phyloP scores from a whole-genome alignment of 352 stramenopile genomes.

The Phytophthora sansomeana region DNA sequence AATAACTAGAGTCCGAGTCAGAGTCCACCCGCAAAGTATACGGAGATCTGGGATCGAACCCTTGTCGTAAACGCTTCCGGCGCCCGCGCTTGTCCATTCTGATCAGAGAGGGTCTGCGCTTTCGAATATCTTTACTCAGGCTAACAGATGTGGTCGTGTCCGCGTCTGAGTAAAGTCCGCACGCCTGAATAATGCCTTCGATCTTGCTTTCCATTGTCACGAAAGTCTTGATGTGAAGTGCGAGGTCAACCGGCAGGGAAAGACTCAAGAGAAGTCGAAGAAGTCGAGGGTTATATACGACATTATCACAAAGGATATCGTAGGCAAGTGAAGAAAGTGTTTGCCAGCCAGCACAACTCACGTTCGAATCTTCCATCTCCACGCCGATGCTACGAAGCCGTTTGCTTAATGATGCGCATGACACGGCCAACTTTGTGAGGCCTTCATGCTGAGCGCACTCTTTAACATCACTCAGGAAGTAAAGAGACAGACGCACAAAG shows the following conservation, averaged over 20 bases:
- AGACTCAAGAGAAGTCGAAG: slow-evolving; percentile 60
- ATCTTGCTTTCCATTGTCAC: slow-evolving; percentile 44
- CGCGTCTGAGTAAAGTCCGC: slow-evolving; percentile 38
- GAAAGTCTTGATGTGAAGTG: slow-evolving; percentile 29
- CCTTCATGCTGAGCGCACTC: slow-evolving; percentile 37
- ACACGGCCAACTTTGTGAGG: slow-evolving; percentile 55
- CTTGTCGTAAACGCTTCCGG: slow-evolving; percentile 47
- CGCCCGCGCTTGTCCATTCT: slow-evolving; percentile 6
- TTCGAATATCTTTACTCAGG: not conserved
- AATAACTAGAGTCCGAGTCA: slow-evolving; percentile 35
- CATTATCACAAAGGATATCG: slow-evolving; percentile 68
- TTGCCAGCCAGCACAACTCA: slow-evolving; percentile 7
- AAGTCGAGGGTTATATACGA: slow-evolving; percentile 65
- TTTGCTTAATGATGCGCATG: slow-evolving; percentile 49
- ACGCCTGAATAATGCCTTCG: slow-evolving; percentile 50
- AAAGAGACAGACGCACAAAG: slow-evolving; percentile 39
- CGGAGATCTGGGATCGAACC: slow-evolving; percentile 28
- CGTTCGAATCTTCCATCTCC: slow-evolving; percentile 16
- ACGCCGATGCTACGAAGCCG: slow-evolving; percentile 44
- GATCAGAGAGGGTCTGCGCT: slow-evolving; percentile 7
- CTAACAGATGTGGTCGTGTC: not conserved
- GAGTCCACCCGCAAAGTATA: slow-evolving; percentile 23
- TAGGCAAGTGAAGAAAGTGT: slow-evolving; percentile 47
- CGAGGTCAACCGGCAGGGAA: slow-evolving; percentile 42
- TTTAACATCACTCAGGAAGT: slow-evolving; percentile 50